Percentiles rank a stretch among this genome's conserved stretches.
Evolutionary conservation across 2,329 filamentous ascomycete genomes (phyloP).

Genomic region (Beauveria rudraprayagi): DNA sequence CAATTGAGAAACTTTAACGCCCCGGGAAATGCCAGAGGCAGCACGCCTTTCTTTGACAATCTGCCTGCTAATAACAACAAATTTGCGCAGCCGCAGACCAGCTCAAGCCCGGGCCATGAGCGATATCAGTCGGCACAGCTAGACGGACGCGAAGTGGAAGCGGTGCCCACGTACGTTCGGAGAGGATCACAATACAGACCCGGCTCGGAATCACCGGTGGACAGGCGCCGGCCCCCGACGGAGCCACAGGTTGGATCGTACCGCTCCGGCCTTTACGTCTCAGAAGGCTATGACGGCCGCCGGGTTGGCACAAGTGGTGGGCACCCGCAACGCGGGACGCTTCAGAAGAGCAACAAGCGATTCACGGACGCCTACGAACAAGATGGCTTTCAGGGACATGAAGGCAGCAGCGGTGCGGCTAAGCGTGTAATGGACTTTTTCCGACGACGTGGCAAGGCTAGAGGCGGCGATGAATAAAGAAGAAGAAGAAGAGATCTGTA

Average conservation of each 20-base stretch:
- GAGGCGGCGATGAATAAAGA: constrained; percentile 50
- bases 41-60: constrained; percentile 32
- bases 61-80: constrained; percentile 7
- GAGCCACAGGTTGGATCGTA: constrained; percentile 34
- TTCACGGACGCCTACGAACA: constrained; percentile 88
- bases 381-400: constrained; percentile 55
- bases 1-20: constrained; percentile 26
- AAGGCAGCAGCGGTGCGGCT: constrained; percentile 78
- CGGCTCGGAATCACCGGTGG: constrained; percentile 47
- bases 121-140: constrained; percentile 33
- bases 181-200: constrained; percentile 37
- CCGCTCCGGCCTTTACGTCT: constrained; percentile 33
- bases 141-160: constrained; percentile 32
- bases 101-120: constrained; percentile 31
- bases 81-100: constrained; percentile 11
- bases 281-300: constrained; percentile 35
- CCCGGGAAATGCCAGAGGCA: constrained; percentile 27
- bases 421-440: constrained; percentile 99
- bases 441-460: constrained; percentile 71
- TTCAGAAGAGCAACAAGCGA: constrained; percentile 80
- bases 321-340: constrained; percentile 43
- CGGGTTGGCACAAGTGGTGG: constrained; percentile 26
- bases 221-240: constrained; percentile 35
- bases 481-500: neutral
- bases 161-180: constrained; percentile 40